Conservation (phyloP, 805 yeast species). For the Kodamaea laetipori region DNA sequence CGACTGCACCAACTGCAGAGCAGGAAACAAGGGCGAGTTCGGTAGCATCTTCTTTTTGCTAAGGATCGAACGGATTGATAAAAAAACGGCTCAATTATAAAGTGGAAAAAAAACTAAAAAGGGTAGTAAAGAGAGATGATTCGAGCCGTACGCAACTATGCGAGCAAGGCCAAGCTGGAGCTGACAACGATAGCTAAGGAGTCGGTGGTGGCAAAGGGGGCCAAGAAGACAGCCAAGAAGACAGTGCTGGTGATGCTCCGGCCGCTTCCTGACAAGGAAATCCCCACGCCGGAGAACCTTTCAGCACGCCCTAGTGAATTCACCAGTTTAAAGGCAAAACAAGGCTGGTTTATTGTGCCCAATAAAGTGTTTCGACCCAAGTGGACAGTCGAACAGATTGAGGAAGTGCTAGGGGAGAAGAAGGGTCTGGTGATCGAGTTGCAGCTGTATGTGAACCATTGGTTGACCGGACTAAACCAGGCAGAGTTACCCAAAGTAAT, state of each 20-base stretch:
- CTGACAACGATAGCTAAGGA: too few relatives aligned
- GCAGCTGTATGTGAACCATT: slow-evolving; percentile 16
- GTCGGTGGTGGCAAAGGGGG: too few relatives aligned
- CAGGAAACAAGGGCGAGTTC: slow-evolving; percentile 30
- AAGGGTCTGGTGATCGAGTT: neutral
- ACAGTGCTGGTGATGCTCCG: neutral
- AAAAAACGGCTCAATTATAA: neutral
- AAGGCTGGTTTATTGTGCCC: slow-evolving; percentile 28
- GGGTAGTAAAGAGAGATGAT: neutral
- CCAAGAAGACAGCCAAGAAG: neutral
- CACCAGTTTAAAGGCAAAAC: slow-evolving; percentile 20
- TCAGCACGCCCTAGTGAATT: slow-evolving; percentile 16
- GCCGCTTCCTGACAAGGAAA: slow-evolving; percentile 4
- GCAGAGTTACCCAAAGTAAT: slow-evolving; percentile 14
- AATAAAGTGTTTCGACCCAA: slow-evolving; percentile 19
- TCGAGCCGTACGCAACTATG: neutral
- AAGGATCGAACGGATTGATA: neutral
- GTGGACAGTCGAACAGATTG: slow-evolving; percentile 23
- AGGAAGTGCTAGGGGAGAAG: neutral
- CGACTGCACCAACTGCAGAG: slow-evolving; percentile 19
- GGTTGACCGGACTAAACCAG: slow-evolving; percentile 19
- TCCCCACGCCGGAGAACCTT: slow-evolving; percentile 16
- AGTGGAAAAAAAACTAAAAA: neutral
- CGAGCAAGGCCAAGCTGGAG: too few relatives aligned
- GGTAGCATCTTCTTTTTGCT: neutral